These are phyloP conservation scores for Astrocystis sublimbata DNA, from an alignment of 495 filamentous ascomycete genomes.

Conservation along the genomic window DNA sequence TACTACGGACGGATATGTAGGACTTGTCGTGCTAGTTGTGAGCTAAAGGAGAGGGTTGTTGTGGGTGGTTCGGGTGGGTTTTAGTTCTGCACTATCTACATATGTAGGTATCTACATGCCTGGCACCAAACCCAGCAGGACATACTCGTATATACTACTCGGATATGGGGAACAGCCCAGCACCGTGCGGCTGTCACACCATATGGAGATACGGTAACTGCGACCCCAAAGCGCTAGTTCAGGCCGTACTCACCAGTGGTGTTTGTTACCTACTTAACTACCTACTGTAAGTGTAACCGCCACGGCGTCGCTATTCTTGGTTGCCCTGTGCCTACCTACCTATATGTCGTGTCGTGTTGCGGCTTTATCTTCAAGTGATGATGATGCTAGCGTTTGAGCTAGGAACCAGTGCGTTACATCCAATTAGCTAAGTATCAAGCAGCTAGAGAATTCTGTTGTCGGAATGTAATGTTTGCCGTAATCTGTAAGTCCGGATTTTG, in stretches of 20 bases:
- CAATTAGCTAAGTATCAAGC: background rate
- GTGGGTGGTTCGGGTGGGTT: too few relatives aligned
- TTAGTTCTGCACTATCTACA: too few relatives aligned
- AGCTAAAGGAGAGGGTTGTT: too few relatives aligned
- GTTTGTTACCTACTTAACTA: slow-evolving; percentile 12
- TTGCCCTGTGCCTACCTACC: background rate
- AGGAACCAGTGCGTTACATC: background rate
- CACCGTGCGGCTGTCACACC: slow-evolving; percentile 14
- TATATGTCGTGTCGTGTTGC: background rate
- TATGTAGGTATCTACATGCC: background rate
- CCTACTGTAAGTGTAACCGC: slow-evolving; percentile 3
- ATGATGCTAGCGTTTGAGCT: background rate
- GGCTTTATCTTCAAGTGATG: background rate
- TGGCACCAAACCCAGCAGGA: background rate
- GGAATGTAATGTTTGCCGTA: background rate
- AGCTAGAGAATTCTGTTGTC: background rate
- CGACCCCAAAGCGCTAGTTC: background rate
- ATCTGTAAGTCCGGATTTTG: background rate
- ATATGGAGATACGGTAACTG: background rate
- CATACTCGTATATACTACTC: background rate
- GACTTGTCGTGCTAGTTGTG: too few relatives aligned
- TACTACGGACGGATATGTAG: too few relatives aligned
- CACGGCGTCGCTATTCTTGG: background rate
- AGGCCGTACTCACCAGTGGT: background rate
- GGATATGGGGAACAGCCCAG: background rate